Evolutionary conservation across 805 yeast species (phyloP).

Genomic region (Starmerella floris): DNA sequence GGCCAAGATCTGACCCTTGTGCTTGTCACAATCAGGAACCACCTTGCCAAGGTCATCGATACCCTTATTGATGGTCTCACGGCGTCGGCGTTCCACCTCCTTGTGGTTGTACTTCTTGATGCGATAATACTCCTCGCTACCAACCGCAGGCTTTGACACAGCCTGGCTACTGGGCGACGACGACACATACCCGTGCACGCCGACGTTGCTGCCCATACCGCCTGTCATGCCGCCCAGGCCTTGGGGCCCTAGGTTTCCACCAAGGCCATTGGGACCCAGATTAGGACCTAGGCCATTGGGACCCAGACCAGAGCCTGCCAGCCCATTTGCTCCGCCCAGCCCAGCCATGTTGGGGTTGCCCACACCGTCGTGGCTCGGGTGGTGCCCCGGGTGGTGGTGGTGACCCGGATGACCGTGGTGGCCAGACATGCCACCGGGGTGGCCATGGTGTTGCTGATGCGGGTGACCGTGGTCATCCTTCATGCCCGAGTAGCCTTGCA

Average conservation of each 20-base stretch:
- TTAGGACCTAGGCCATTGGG: neutral
- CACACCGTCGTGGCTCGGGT: neutral
- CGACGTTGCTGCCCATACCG: conserved; percentile 1
- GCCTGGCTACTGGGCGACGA: neutral
- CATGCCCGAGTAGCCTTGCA: conserved; percentile 17
- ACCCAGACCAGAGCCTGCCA: neutral
- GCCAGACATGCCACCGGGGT: neutral
- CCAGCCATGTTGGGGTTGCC: neutral
- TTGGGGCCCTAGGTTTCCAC: conserved; percentile 1
- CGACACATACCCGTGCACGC: neutral
- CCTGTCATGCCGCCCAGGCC: conserved; percentile 1
- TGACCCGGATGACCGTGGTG: conserved; percentile 1
- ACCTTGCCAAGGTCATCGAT: conserved; percentile 36
- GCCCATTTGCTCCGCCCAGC: neutral
- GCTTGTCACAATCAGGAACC: conserved; percentile 30
- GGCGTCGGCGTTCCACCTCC: conserved; percentile 26
- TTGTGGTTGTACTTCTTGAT: conserved; percentile 80
- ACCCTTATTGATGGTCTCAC: conserved; percentile 29
- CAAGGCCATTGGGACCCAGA: neutral
- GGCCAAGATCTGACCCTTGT: conserved; percentile 79
- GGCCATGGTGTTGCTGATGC: conserved; percentile 5
- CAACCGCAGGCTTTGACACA: conserved; percentile 44
- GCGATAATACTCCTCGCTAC: conserved; percentile 73
- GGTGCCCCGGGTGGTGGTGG: conserved; percentile 5
- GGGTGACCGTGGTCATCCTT: conserved; percentile 15